These are phyloP conservation scores for Metschnikowia hibisci DNA, from an alignment of 805 yeast species.

Conservation along the genomic window DNA sequence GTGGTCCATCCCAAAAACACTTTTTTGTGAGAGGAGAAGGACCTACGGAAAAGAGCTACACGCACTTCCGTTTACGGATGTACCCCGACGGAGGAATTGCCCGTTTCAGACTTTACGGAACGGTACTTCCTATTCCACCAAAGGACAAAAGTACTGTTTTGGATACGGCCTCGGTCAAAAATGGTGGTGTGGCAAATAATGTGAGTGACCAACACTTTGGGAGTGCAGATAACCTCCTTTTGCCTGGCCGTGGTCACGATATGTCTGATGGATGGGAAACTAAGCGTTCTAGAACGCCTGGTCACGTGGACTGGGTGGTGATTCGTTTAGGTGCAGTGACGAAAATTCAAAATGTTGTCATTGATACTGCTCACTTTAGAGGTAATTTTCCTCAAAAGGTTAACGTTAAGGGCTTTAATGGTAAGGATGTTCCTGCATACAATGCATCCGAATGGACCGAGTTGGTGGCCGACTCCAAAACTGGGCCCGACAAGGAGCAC, in stretches of 20 bases:
- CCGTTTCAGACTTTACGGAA: conserved; percentile 84
- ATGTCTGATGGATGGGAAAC: conserved; percentile 99
- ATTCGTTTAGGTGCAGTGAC: conserved; percentile 70
- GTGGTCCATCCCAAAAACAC: conserved; percentile 88
- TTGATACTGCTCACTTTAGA: conserved; percentile 91
- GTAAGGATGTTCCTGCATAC: conserved; percentile 32
- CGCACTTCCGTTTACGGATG: conserved; percentile 83
- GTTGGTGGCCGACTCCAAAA: conserved; percentile 64
- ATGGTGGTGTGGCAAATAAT: conserved; percentile 85
- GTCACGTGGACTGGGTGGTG: conserved; percentile 90
- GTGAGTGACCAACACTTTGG: conserved; percentile 94
- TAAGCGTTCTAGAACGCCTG: conserved; percentile 73
- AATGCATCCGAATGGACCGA: conserved; percentile 54
- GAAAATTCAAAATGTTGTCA: conserved; percentile 53
- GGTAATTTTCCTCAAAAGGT: conserved; percentile 91
- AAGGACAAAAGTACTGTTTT: conserved; percentile 40
- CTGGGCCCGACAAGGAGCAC: conserved; percentile 85
- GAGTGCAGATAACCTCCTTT: conserved; percentile 78
- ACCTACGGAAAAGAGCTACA: conserved; percentile 60
- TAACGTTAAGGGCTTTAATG: conserved; percentile 58
- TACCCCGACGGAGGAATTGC: conserved; percentile 99
- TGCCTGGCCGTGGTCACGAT: conserved; percentile 93
- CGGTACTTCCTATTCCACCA: conserved; percentile 69
- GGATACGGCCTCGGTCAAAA: conserved; percentile 77
- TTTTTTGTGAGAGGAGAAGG: conserved; percentile 59